Percentiles rank a stretch among this genome's conserved stretches.
Conservation (phyloP, 495 filamentous ascomycete species). For the Cudoniella acicularis region DNA sequence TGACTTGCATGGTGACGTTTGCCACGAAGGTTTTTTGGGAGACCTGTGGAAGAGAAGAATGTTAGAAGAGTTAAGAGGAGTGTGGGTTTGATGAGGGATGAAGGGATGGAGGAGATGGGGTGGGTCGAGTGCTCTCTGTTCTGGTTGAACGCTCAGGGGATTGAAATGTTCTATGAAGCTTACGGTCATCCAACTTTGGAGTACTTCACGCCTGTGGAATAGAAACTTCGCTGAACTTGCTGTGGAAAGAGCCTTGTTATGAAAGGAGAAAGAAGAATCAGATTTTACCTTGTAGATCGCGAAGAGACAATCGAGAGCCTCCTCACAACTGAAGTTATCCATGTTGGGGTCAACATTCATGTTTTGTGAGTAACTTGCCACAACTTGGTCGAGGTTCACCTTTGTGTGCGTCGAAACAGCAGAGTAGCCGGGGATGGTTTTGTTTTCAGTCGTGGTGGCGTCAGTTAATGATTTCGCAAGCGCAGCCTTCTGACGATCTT, state of each 20-base stretch:
- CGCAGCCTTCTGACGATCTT: constrained; percentile 18
- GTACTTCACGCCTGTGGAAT: too few relatives aligned
- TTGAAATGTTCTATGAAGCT: too few relatives aligned
- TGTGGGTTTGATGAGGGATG: too few relatives aligned
- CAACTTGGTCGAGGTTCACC: constrained; percentile 5
- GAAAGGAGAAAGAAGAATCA: constrained; percentile 2
- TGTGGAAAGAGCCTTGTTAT: not conserved
- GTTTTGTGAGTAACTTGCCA: not conserved
- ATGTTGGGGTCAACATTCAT: constrained; percentile 25
- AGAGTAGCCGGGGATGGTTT: not conserved
- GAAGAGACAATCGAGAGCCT: constrained; percentile 31
- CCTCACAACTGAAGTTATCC: constrained; percentile 32
- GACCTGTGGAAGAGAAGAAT: constrained; percentile 24
- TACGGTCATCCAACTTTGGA: too few relatives aligned
- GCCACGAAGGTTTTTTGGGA: constrained; percentile 31
- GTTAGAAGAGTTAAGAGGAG: too few relatives aligned
- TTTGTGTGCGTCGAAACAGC: not conserved
- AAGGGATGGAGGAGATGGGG: too few relatives aligned
- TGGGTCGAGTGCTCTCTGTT: too few relatives aligned
- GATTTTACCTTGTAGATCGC: constrained; percentile 38
- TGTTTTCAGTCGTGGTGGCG: not conserved
- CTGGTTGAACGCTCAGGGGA: too few relatives aligned
- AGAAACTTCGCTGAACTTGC: too few relatives aligned
- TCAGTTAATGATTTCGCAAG: not conserved
- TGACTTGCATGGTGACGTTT: constrained; percentile 34